Evolutionary conservation across 2,329 filamentous ascomycete species (phyloP).

Genomic region (Aureobasidium sp.): DNA sequence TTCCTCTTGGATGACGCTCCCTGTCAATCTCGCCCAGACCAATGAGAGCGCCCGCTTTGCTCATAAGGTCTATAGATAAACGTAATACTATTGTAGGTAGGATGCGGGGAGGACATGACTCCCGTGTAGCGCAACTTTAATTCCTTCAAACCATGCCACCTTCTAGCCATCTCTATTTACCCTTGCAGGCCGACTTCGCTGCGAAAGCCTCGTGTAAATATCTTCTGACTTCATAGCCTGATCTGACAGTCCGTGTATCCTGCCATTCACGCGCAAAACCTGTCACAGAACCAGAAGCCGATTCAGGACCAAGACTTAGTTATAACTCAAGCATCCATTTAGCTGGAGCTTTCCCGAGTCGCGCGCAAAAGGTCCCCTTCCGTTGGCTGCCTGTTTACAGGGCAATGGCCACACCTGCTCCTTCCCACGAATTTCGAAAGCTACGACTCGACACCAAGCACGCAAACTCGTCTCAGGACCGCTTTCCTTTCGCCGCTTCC

Average conservation of each 20-base stretch:
- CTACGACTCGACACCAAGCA: conserved; percentile 6
- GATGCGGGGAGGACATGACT: background rate
- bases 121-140: background rate
- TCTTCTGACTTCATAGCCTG: background rate
- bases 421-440: conserved; percentile 6
- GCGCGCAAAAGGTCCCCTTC: background rate
- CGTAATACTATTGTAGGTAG: no score
- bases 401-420: conserved; percentile 7
- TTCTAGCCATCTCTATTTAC: background rate
- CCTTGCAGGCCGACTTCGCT: background rate
- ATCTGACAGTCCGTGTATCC: background rate
- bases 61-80: background rate
- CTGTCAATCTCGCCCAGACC: background rate
- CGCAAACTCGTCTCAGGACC: background rate
- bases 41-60: background rate
- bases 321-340: background rate
- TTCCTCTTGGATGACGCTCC: background rate
- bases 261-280: background rate
- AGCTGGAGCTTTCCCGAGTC: background rate
- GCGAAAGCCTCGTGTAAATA: background rate
- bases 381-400: background rate
- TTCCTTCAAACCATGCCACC: conserved; percentile 1
- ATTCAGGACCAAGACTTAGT: background rate
- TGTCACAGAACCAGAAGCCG: background rate
- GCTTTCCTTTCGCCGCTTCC: background rate